phyloP scores from a whole-genome alignment of 495 filamentous ascomycete genomes.

The Amniculicola lignicola region DNA sequence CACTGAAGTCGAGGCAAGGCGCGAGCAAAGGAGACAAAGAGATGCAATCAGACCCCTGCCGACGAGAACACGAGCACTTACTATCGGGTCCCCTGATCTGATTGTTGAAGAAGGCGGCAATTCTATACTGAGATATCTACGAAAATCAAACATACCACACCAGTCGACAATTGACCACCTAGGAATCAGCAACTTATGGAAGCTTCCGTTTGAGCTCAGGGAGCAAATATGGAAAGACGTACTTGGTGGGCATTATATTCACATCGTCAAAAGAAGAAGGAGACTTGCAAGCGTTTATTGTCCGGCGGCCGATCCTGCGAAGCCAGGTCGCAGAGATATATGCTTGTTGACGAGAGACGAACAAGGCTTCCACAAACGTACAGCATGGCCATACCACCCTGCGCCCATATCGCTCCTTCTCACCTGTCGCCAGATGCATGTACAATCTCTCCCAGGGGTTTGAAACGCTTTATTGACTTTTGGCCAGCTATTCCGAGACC shows the following conservation, averaged over 20 bases:
- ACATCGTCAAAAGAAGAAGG: conserved; percentile 1
- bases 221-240: neutral
- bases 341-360: neutral
- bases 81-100: too few relatives aligned
- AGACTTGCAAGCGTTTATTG: neutral
- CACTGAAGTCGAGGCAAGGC: too few relatives aligned
- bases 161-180: neutral
- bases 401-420: neutral
- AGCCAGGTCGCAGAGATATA: neutral
- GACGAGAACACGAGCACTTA: too few relatives aligned
- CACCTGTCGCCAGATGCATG: conserved; percentile 12
- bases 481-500: conserved; percentile 3
- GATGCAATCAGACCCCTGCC: too few relatives aligned
- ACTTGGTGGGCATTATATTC: neutral
- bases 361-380: neutral
- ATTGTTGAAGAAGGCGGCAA: too few relatives aligned
- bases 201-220: conserved; percentile 1
- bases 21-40: too few relatives aligned
- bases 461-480: too few relatives aligned
- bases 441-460: too few relatives aligned
- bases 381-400: neutral
- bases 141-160: too few relatives aligned
- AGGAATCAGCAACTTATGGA: neutral
- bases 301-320: neutral
- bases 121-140: too few relatives aligned